These are phyloP conservation scores for Saturnispora kantuleensis DNA, from an alignment of 805 yeast genomes.

Conservation along the genomic window DNA sequence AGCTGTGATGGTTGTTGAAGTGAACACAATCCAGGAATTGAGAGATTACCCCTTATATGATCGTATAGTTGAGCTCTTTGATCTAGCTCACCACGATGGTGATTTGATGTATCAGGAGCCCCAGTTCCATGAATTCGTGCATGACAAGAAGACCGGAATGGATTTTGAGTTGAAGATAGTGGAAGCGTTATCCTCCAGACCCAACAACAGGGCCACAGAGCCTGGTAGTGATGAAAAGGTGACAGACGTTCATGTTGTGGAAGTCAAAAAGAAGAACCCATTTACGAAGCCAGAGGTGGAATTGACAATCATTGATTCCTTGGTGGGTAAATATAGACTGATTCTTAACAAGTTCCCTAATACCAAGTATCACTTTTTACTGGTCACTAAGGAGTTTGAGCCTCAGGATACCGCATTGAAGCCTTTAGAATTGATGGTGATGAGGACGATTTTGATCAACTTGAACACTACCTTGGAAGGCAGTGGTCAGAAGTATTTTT, in stretches of 20 bases:
- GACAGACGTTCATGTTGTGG: constrained; percentile 24
- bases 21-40: constrained; percentile 17
- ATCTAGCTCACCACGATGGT: constrained; percentile 17
- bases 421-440: constrained; percentile 56
- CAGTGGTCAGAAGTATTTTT: constrained; percentile 46
- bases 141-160: constrained; percentile 18
- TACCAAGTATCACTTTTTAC: constrained; percentile 64
- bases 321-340: constrained; percentile 46
- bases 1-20: constrained; percentile 2
- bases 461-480: constrained; percentile 31
- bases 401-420: constrained; percentile 64
- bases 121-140: constrained; percentile 15
- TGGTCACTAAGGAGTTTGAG: constrained; percentile 66
- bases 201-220: constrained; percentile 27
- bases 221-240: constrained; percentile 29
- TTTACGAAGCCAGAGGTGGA: constrained; percentile 74
- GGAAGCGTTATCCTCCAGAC: constrained; percentile 25
- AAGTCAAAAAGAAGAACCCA: constrained; percentile 45
- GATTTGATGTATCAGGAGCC: constrained; percentile 20
- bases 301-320: constrained; percentile 47
- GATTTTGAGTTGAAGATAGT: constrained; percentile 26
- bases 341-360: constrained; percentile 85
- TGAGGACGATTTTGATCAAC: constrained; percentile 43
- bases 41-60: constrained; percentile 13
- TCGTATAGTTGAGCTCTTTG: constrained; percentile 15